Evolutionary conservation across 129 eudicot species (phyloP), one percentile per base, ranked within the genome.

Genomic region (Arctium lappa): DNA sequence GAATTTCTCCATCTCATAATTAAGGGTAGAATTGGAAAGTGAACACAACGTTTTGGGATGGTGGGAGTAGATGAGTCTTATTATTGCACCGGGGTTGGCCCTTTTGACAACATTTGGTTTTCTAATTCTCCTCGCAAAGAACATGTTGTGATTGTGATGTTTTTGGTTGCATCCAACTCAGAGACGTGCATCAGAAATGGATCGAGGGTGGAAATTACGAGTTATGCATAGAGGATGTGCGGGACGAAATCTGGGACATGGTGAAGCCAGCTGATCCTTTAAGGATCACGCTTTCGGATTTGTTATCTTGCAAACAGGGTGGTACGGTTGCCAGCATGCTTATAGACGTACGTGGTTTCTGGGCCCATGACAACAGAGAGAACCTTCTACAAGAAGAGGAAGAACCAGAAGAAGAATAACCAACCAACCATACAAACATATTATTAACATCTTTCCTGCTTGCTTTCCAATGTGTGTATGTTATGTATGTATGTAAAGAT

Each of bases 171-270:
- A 39, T 78, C 38, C 62, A 84, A 37, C 80, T 72, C 91, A 95
- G 98, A 82, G 98, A 95, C 81, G 98, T 95, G 76, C 98, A 95
- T 78, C 97, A 93, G 81, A 95, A 95, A 84, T 95, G 98, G 98
- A 95, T 95, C 2, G 98, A 95, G 79, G 98, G 98, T 82, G 98
- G 98, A 71, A 93, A 95, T 84, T 93, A 95, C 40, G 97, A 95
- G 75, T 77, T 92, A 39, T 95, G 97, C 78, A 92, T 95, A 34
- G 99, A 95, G 84, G 99, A 95, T 72, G 98, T 95, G 63, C 85
- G 98, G 71, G 98, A 95, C 79, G 99, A 95, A 84, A 95, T 95
- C 27, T 95, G 99, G 99, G 97, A 95, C 79, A 93, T 95, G 99
- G 99, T 95, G 87, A 95, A 95, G 83, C 97, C 99, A 56, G 89